Conservation (phyloP, 1,139 yeast species). For the Debaryomyces psychrophilus region DNA sequence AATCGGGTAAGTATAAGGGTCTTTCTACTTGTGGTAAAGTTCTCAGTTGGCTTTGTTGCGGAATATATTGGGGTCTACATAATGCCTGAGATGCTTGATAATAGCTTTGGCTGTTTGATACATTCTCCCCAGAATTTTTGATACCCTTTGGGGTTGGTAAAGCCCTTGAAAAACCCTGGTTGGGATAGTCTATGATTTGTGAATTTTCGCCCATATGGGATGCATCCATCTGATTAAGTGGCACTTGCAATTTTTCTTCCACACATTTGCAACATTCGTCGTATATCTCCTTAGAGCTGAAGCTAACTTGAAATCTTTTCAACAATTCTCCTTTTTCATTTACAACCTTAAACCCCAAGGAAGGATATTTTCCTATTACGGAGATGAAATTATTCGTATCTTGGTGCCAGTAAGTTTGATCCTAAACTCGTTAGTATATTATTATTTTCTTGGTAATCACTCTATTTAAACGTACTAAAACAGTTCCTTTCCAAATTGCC, state of each 20-base stretch:
- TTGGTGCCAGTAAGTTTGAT: constrained; percentile 18
- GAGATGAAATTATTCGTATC: constrained; percentile 19
- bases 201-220: not conserved
- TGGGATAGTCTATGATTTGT: constrained; percentile 3
- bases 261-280: constrained; percentile 15
- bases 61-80: not conserved
- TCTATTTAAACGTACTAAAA: constrained; percentile 20
- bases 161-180: not conserved
- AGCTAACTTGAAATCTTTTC: constrained; percentile 25
- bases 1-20: not conserved
- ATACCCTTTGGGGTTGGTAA: not conserved
- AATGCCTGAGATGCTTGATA: not conserved
- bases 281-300: constrained; percentile 15
- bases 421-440: constrained; percentile 17
- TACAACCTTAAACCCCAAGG: constrained; percentile 29
- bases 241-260: constrained; percentile 2
- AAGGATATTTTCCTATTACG: constrained; percentile 25
- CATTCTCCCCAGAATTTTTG: not conserved
- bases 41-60: not conserved
- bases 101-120: not conserved
- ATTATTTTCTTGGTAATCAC: not conserved
- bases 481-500: constrained; percentile 27
- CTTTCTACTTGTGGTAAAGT: not conserved
- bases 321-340: constrained; percentile 23
- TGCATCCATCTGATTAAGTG: constrained; percentile 4